These are phyloP conservation scores for Rhizophora apiculata DNA, from an alignment of 345 rosid genomes.

Conservation along the genomic window DNA sequence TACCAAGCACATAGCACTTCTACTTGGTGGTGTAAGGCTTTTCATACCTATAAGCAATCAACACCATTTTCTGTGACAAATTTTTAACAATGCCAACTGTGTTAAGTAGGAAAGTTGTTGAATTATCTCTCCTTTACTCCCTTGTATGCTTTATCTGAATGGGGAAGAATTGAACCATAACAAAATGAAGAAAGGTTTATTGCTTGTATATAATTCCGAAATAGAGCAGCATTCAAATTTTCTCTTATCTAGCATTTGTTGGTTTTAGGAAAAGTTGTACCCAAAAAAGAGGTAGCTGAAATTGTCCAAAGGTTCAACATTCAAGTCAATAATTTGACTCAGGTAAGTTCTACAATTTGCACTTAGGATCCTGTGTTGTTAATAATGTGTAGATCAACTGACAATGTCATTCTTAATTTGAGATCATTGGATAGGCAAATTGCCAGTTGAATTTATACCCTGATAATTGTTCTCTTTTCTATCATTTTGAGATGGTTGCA, in stretches of 20 bases:
- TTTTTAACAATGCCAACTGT: too few species aligned
- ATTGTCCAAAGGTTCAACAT: constrained; percentile 72
- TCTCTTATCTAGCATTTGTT: constrained; percentile 10
- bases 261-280: constrained; percentile 50
- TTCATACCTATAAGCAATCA: too few species aligned
- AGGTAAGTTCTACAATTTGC: constrained; percentile 45
- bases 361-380: neutral
- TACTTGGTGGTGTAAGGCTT: too few species aligned
- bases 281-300: constrained; percentile 61
- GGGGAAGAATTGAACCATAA: neutral
- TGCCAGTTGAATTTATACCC: neutral
- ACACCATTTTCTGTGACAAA: too few species aligned
- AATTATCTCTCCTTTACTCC: neutral
- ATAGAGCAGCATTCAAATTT: neutral
- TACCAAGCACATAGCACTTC: too few species aligned
- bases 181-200: neutral
- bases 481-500: neutral
- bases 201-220: neutral
- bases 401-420: neutral
- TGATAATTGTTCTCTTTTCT: neutral
- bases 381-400: neutral
- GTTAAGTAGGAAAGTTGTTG: too few species aligned
- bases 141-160: neutral
- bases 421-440: neutral
- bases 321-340: constrained; percentile 95